Evolutionary conservation across 805 yeast genomes (phyloP), one percentile per base, ranked within the genome.

Genomic region (Schwanniomyces yamadae): DNA sequence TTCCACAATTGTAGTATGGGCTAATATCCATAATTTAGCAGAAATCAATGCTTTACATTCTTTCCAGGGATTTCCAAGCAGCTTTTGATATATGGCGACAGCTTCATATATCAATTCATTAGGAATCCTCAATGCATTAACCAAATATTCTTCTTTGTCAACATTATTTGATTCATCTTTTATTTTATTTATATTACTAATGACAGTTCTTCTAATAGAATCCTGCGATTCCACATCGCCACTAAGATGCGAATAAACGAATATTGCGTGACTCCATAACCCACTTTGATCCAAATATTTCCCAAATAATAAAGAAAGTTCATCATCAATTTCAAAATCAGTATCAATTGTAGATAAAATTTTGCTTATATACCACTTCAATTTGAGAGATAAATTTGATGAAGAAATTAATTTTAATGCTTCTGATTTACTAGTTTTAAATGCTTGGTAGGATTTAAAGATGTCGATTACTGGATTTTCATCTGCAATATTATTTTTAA

Each of bases 21-120:
- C 95, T 25, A 76, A 79, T 0, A 59, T 66, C 64, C 75, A 76
- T 33, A 73, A 55, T 8, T 64, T 67, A 0, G 95, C 95, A 9
- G 66, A 69, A 1, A 87, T 59, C 30, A 83, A 71, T 19, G 81
- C 76, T 30, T 71, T 65, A 1, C 81, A 78, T 46, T 87, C 88
- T 11, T 72, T 64, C 61, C 80, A 67, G 45, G 66, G 73, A 33
- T 83, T 73, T 2, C 74, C 78, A 6, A 50, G 40, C 27, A 67
- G 63, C 32, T 73, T 71, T 40, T 77, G 76, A 23, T 70, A 59
- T 14, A 75, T 61, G 0, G 96, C 90, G 23, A 78, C 64, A 0
- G 89, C 77, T 42, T 78, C 79, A 46, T 70, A 66, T 8, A 83
- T 52, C 18, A 77, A 39, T 6, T 55, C 39, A 4, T 54, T 44